Percentiles rank a stretch among this genome's conserved stretches.
Evolutionary conservation across 306 rosid genomes (phyloP).

Genomic region (Erythrophleum fordii): DNA sequence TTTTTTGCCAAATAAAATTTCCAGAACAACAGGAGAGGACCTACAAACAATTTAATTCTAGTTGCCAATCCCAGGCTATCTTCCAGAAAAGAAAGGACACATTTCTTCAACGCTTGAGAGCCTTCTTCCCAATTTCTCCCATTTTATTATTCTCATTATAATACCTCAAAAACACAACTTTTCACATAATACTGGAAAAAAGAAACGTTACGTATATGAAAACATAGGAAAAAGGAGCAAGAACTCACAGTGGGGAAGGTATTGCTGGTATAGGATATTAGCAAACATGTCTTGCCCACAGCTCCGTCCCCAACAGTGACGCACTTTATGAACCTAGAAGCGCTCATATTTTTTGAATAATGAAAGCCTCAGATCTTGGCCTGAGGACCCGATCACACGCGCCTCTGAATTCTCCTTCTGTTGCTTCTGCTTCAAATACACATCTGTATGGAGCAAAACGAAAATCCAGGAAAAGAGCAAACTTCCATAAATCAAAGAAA

Average conservation of each 20-base stretch:
- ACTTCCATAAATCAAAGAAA: slow-evolving; percentile 34
- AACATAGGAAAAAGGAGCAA: background rate
- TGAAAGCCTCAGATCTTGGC: slow-evolving; percentile 84
- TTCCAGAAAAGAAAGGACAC: background rate
- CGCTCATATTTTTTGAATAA: slow-evolving; percentile 67
- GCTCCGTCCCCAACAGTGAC: slow-evolving; percentile 99
- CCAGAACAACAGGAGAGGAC: background rate
- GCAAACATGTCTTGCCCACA: slow-evolving; percentile 98
- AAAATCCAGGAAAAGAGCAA: slow-evolving; percentile 13
- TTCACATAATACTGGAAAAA: background rate
- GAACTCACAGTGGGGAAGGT: slow-evolving; percentile 93
- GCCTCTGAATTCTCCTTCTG: slow-evolving; percentile 47
- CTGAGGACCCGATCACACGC: slow-evolving; percentile 66
- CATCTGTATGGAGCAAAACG: slow-evolving; percentile 49
- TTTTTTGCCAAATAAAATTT: background rate
- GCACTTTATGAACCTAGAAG: slow-evolving; percentile 99
- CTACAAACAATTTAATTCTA: slow-evolving; percentile 1
- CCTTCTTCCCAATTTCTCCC: background rate
- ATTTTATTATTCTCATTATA: background rate
- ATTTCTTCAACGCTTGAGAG: slow-evolving; percentile 12
- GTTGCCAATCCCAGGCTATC: background rate
- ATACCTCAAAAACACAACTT: slow-evolving; percentile 5
- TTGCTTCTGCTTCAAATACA: slow-evolving; percentile 47
- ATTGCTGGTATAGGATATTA: slow-evolving; percentile 99
- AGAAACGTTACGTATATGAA: background rate